Percentiles rank a stretch among this genome's conserved stretches.
Conservation (phyloP, 352 stramenopile genomes). For the Phytophthora multivora region DNA sequence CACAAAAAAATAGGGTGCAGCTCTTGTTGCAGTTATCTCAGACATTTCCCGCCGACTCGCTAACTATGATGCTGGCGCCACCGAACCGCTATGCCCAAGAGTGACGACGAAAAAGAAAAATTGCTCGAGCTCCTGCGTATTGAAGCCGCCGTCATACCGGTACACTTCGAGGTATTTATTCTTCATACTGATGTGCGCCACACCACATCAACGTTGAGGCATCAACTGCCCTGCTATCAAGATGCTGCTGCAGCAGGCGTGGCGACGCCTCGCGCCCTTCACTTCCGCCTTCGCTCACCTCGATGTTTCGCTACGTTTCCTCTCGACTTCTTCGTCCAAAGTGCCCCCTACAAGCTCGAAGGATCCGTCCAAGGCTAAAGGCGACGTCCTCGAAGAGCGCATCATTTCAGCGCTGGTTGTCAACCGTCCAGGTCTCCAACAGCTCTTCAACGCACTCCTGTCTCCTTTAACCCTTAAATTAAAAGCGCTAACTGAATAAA, state of each 20-base stretch:
- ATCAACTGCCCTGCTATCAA: not conserved
- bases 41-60: too few relatives aligned
- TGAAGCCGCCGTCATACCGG: too few relatives aligned
- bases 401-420: constrained; percentile 81
- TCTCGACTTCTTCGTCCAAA: not conserved
- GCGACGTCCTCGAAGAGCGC: constrained; percentile 45
- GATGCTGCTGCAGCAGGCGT: constrained; percentile 20
- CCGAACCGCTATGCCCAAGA: too few relatives aligned
- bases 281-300: not conserved
- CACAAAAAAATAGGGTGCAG: too few relatives aligned
- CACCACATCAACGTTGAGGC: constrained; percentile 2
- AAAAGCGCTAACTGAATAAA: not conserved
- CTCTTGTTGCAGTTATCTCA: too few relatives aligned
- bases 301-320: not conserved
- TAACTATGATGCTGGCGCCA: too few relatives aligned
- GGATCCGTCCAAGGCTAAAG: not conserved
- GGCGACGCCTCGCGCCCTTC: constrained; percentile 17
- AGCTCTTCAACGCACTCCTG: not conserved
- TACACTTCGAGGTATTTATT: too few relatives aligned
- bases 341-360: not conserved
- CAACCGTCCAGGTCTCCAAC: constrained; percentile 52
- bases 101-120: too few relatives aligned
- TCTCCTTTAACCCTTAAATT: not conserved
- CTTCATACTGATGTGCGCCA: not conserved
- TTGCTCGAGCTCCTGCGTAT: too few relatives aligned